Base-by-base conservation (phyloP, 2,329 filamentous ascomycete genomes). In the Xylaria sp. region DNA sequence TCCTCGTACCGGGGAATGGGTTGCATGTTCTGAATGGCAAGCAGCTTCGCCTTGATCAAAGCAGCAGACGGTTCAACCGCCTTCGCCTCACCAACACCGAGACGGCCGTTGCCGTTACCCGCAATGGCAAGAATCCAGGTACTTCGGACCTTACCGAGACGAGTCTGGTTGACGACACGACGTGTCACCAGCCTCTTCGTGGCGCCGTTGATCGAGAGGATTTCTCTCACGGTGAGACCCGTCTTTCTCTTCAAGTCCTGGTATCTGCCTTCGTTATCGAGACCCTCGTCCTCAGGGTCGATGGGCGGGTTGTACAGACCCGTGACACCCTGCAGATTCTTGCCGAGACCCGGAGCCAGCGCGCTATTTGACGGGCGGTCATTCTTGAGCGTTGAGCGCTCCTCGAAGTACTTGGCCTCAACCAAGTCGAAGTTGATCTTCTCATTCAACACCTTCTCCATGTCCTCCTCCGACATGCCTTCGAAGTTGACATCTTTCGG, bases 21-120 rank as follows among this genome's bases (percentile, higher is more conserved):
- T 78, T 86, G 85, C 90, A 99, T 92, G 79, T 94, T 97, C 70
- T 89, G 82, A 67, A 97, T 90, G 23, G 94, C 93, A 65, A 88
- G 81, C 76, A 92, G 85, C 74, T 83, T 85, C 50, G 92, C 89
- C 77, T 95, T 91, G 64, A 81, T 77, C 46, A 76, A 73, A 0
- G 90, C 91, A 60, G 90, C 85, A 37, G 80, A 76, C 1, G 79
- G 70, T 75, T 97, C 92, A 34, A 87, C 85, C 8, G 89, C 88
- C 80, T 97, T 99, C 68, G 90, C 92, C 76, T 93, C 89, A 59
- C 94, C 94, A 61, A 97, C 81, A 9, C 94, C 94, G 37, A 99
- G 76, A 69, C 93, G 82, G 13, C 94, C 94, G 66, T 94, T 83
- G 60, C 85, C 83, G 75, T 97, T 96, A 55, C 94, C 94, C 4